These are phyloP conservation scores for Diaporthe eres DNA, from an alignment of 2,329 filamentous ascomycete species.

Conservation along the genomic window DNA sequence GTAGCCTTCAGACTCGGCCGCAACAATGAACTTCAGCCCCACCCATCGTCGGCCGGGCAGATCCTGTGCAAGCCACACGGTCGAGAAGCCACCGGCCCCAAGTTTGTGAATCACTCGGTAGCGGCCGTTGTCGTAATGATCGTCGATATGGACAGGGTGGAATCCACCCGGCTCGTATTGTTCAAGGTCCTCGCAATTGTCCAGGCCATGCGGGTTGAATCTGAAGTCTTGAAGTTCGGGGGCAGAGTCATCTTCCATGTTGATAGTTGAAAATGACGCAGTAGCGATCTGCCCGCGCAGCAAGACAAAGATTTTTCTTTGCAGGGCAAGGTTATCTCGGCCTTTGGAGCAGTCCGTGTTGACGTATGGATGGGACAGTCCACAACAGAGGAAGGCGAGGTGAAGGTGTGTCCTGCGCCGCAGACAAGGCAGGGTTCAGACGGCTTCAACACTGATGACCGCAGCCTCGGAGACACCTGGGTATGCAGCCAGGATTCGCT, in stretches of 20 bases:
- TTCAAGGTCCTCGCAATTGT: conserved; percentile 5
- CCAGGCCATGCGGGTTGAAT: neutral
- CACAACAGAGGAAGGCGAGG: neutral
- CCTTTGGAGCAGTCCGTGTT: neutral
- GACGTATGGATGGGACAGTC: neutral
- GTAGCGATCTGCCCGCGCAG: neutral
- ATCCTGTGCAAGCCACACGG: conserved; percentile 8
- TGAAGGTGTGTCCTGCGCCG: neutral
- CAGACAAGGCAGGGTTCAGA: neutral
- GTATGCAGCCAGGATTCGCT: too few species aligned
- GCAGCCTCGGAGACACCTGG: too few species aligned
- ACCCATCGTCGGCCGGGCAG: neutral
- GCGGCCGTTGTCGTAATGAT: conserved; percentile 1
- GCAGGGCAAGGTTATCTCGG: neutral
- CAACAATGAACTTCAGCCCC: conserved; percentile 7
- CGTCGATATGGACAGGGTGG: conserved; percentile 14
- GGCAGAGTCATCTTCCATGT: neutral
- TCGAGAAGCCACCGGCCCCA: conserved; percentile 10
- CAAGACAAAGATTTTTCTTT: neutral
- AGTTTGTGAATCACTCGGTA: conserved; percentile 22
- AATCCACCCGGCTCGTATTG: neutral
- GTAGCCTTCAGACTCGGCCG: neutral
- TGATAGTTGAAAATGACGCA: neutral
- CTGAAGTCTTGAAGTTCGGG: neutral
- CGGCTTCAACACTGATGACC: too few species aligned